These are phyloP conservation scores for Trichosporon coremiiforme DNA, from an alignment of 1,284 basidiomycete genomes.

Conservation along the genomic window DNA sequence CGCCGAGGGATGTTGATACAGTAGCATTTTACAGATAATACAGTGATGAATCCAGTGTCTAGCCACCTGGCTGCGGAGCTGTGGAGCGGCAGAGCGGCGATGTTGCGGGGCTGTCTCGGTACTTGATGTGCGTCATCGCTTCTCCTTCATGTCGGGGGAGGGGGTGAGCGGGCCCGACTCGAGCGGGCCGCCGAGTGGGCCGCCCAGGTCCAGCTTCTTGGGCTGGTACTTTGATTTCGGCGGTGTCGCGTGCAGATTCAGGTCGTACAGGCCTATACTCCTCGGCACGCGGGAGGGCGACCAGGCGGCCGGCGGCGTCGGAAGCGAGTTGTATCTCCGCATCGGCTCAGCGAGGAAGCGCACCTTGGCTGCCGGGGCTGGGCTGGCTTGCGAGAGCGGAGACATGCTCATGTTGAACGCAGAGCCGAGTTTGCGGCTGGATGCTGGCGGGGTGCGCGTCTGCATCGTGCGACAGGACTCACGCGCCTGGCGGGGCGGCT, in stretches of 20 bases:
- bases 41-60: neutral
- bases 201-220: neutral
- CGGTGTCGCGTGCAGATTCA: constrained; percentile 13
- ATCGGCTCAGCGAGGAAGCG: neutral
- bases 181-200: neutral
- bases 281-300: constrained; percentile 1
- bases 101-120: neutral
- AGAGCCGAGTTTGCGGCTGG: neutral
- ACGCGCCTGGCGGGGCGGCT: neutral
- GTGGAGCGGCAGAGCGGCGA: neutral
- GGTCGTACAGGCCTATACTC: constrained; percentile 13
- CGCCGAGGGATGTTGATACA: neutral
- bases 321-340: constrained; percentile 3
- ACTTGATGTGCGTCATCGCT: neutral
- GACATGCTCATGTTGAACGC: constrained; percentile 9
- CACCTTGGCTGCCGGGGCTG: neutral
- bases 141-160: neutral
- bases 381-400: neutral
- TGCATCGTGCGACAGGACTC: neutral
- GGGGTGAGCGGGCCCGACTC: neutral
- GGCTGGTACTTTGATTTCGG: neutral
- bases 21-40: constrained; percentile 3
- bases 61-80: neutral
- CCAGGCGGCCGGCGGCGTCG: neutral
- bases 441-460: neutral